Base-by-base conservation (phyloP, 2,329 filamentous ascomycete species). In the Aureobasidium melanogenum region DNA sequence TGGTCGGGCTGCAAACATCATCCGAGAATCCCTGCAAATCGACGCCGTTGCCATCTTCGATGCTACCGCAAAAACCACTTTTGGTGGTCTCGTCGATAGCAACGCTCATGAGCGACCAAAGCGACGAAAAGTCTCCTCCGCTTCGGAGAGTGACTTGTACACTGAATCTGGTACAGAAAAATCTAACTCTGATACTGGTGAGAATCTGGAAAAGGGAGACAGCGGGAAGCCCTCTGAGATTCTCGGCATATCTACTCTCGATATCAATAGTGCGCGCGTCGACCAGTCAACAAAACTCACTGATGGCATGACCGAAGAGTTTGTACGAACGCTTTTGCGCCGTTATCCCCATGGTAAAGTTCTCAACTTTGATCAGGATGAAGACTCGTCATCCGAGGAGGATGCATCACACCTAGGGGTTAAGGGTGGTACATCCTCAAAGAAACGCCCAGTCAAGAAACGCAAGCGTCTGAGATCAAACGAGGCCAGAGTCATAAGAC, bases 41-140 rank as follows among this genome's bases (percentile, higher is more conserved):
- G 76, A 78, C 7, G 78, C 77, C 3, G 78, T 80, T 24, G 65
- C 74, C 1, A 75, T 76, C 47, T 62, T 77, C 22, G 74, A 75
- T 63, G 71, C 65, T 36, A 63, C 61, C 2, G 61, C 63, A 5
- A 54, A 62, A 15, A 22, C 48, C 14, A 60, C 61, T 17, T 67
- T 66, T 34, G 63, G 65, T 2, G 63, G 62, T 15, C 58, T 68
- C 10, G 52, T 62, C 14, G 54, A 52, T 24, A 12, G 38, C 28
- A 24, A 26, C 5, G 22, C 36, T 12, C n/a, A 61, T 30, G 59
- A 61, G 39, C 26, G 59, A 24, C 59, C 59, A 2, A 61, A 47
- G 3, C 39, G 48, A 15, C 50, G 59, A 2, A 55, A 55, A 15
- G 2, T 44, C 2, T 55, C 39, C 1, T 41, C 56, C 0, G 34